A percentile compares a stretch with the other conserved stretches of the same genome.
phyloP scores from a whole-genome alignment of 108 stramenopile genomes.

The Schizochytrium sp. region DNA sequence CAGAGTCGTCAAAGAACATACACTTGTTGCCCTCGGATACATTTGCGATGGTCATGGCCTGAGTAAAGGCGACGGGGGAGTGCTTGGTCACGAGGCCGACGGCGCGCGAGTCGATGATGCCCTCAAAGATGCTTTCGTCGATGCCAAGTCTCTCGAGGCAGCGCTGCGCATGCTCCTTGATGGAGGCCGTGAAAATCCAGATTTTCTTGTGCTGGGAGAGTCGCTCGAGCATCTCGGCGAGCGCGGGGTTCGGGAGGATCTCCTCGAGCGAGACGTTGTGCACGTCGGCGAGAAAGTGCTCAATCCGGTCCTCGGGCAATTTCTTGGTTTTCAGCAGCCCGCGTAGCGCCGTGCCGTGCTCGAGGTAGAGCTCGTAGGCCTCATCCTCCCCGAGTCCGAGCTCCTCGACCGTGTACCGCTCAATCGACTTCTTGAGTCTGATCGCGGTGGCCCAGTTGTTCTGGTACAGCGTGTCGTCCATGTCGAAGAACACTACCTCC shows the following conservation, averaged over 20 bases:
- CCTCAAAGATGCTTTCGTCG: background rate
- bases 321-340: background rate
- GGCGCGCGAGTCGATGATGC: background rate
- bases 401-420: background rate
- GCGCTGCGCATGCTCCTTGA: background rate
- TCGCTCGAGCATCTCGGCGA: background rate
- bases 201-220: background rate
- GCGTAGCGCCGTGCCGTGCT: background rate
- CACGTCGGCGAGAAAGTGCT: background rate
- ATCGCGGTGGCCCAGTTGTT: slow-evolving; percentile 9
- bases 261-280: slow-evolving; percentile 12
- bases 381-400: background rate
- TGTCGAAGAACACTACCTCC: background rate
- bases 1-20: background rate
- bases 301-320: background rate
- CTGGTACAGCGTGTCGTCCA: slow-evolving; percentile 7
- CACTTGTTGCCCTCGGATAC: background rate
- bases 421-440: background rate
- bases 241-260: background rate
- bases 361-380: background rate
- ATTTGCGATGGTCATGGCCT: slow-evolving; percentile 1
- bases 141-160: background rate
- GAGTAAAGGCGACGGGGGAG: background rate
- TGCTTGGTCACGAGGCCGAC: slow-evolving; percentile 16
- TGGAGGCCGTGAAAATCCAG: slow-evolving; percentile 10